phyloP scores from a whole-genome alignment of 306 rosid genomes.

The Casuarina glauca region DNA sequence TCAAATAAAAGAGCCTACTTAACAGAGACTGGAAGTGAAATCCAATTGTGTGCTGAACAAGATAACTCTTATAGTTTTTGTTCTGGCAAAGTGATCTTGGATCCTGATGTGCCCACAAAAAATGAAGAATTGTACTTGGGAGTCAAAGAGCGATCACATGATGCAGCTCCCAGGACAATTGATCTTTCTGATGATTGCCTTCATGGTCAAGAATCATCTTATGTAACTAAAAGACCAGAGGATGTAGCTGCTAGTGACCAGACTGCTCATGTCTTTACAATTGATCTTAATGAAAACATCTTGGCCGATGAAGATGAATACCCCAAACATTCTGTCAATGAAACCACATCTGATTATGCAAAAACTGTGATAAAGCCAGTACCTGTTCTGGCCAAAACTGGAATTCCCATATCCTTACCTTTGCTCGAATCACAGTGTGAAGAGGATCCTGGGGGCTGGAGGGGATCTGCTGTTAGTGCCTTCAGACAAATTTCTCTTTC shows the following conservation, averaged over 20 bases:
- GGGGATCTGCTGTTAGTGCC: constrained; percentile 36
- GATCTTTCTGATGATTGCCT: constrained; percentile 4
- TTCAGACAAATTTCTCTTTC: constrained; percentile 23
- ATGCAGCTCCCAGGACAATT: background rate
- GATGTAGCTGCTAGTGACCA: constrained; percentile 14
- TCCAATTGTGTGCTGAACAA: constrained; percentile 16
- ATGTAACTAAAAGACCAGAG: constrained; percentile 11
- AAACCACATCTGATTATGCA: constrained; percentile 6
- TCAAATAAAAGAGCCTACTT: constrained; percentile 27
- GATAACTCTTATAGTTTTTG: constrained; percentile 3
- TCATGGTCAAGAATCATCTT: constrained; percentile 18
- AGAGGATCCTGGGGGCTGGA: constrained; percentile 30
- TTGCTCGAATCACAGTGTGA: constrained; percentile 10
- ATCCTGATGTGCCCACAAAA: background rate
- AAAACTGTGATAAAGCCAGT: constrained; percentile 29
- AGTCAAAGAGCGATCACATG: constrained; percentile 20
- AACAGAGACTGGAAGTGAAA: constrained; percentile 24
- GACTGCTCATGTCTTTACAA: constrained; percentile 1
- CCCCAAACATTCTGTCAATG: constrained; percentile 15
- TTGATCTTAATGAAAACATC: constrained; percentile 38
- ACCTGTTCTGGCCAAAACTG: constrained; percentile 32
- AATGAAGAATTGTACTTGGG: constrained; percentile 12
- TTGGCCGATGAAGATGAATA: constrained; percentile 17
- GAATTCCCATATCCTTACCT: constrained; percentile 23
- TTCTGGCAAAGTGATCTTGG: background rate